Base-by-base conservation (phyloP, 176 grass and related monocot genomes). In the Raddia distichophylla region DNA sequence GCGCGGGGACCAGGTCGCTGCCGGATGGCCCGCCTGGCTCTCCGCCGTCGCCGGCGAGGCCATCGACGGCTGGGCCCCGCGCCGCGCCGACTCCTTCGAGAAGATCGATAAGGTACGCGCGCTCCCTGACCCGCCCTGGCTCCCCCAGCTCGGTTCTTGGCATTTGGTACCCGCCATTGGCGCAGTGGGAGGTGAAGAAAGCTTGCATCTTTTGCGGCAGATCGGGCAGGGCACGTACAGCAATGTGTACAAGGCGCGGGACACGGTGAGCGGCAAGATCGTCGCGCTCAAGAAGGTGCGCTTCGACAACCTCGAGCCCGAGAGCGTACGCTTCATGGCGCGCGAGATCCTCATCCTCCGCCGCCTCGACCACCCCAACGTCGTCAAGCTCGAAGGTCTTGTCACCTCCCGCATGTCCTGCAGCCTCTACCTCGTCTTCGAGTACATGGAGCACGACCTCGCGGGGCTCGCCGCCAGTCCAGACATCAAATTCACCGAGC, bases 221-320 rank as follows among this genome's bases (percentile, higher is more conserved):
- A 94, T 94, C 80, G 92, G 92, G 20, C 89, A 91, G 87, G 92
- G 92, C 62, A 94, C 92, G 50, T 94, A 94, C 86, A 94, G 92
- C 86, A 94, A 94, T 69, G 92, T 94, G 79, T 94, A 94, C 86
- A 94, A 94, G 89, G 92, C 89, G 47, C 83, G 92, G 55, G 92
- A 94, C 66, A 87, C 83, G 69, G 64, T 78, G 80, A 91, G 70
- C 78, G 86, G 86, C 71, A 77, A 91, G 82, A 89, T 94, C 86
- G 93, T 94, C 86, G 93, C 93, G 70, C 62, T 94, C 46, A 94
- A 94, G 87, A 94, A 94, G 86, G 93, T 94, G 54, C 78, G 93
- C 49, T 94, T 94, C 74, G 93, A 94, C 84, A 92, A 91, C 68
- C 82, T 94, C 68, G 93, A 94, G 71, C 93, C 89, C n/a, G 90